Conservation (phyloP, 2,329 filamentous ascomycete species). For the Aspergillus sp. region DNA sequence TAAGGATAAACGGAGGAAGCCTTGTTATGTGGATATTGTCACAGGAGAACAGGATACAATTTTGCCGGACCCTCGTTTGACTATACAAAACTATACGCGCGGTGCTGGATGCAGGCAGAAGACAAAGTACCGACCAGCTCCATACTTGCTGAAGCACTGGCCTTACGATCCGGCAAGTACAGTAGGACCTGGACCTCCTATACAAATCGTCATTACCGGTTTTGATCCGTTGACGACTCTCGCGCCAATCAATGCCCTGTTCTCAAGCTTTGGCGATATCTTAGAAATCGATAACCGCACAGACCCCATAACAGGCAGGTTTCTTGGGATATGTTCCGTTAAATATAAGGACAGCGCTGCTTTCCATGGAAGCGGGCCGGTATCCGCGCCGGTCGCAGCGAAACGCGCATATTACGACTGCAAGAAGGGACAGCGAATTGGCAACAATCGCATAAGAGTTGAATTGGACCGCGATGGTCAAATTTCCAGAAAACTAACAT, state of each 20-base stretch:
- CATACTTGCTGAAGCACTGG: conserved; percentile 81
- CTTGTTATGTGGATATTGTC: conserved; percentile 54
- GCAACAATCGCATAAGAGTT: conserved; percentile 73
- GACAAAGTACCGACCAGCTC: conserved; percentile 69
- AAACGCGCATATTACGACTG: conserved; percentile 71
- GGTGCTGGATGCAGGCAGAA: conserved; percentile 65
- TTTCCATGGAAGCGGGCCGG: conserved; percentile 51
- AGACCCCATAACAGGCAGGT: conserved; percentile 90
- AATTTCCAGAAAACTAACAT: conserved; percentile 75
- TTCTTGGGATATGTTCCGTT: conserved; percentile 89
- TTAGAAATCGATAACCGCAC: conserved; percentile 90
- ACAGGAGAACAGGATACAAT: conserved; percentile 59
- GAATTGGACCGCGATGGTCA: conserved; percentile 87
- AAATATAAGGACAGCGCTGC: conserved; percentile 73
- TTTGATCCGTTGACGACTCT: conserved; percentile 89
- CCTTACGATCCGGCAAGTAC: conserved; percentile 79
- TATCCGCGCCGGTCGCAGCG: conserved; percentile 76
- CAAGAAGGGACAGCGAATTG: conserved; percentile 77
- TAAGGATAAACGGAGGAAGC: conserved; percentile 56
- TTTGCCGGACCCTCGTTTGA: conserved; percentile 79
- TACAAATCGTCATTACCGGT: conserved; percentile 90
- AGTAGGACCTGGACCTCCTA: conserved; percentile 83
- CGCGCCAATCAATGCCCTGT: conserved; percentile 38
- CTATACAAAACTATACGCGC: conserved; percentile 61
- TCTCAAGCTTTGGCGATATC: conserved; percentile 63